Evolutionary conservation across 1,139 yeast genomes (phyloP).

Genomic region (Sugiyamaella xylanicola): DNA sequence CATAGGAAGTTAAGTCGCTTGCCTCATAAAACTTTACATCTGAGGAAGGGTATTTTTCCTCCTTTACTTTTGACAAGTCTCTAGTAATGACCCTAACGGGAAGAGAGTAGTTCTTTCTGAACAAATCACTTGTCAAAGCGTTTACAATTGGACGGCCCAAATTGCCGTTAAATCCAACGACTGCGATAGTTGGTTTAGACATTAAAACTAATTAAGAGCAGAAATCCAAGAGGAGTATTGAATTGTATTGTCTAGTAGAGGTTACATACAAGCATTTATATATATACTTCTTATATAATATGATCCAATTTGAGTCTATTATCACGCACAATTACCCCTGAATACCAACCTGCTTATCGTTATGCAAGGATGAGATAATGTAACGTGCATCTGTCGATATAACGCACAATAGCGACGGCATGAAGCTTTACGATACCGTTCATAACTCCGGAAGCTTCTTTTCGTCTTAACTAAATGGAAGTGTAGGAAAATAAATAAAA

Average conservation of each 20-base stretch:
- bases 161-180: conserved; percentile 56
- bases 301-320: too few relatives aligned
- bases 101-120: conserved; percentile 48
- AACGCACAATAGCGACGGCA: neutral
- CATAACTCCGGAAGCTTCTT: too few relatives aligned
- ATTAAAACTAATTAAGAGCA: too few relatives aligned
- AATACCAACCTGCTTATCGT: neutral
- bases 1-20: conserved; percentile 40
- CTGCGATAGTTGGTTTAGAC: conserved; percentile 44
- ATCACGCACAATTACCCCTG: neutral
- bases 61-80: conserved; percentile 44
- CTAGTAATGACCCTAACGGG: conserved; percentile 59
- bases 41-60: conserved; percentile 36
- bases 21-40: conserved; percentile 29
- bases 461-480: neutral
- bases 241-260: too few relatives aligned
- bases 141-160: conserved; percentile 53
- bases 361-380: neutral
- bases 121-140: conserved; percentile 50
- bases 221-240: neutral
- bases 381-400: neutral
- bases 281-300: too few relatives aligned
- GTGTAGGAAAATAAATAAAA: neutral
- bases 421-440: too few relatives aligned
- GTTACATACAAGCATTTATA: too few relatives aligned